These are phyloP conservation scores for Leccinum subtestaceum DNA, from an alignment of 768 basidiomycete genomes.

Conservation along the genomic window DNA sequence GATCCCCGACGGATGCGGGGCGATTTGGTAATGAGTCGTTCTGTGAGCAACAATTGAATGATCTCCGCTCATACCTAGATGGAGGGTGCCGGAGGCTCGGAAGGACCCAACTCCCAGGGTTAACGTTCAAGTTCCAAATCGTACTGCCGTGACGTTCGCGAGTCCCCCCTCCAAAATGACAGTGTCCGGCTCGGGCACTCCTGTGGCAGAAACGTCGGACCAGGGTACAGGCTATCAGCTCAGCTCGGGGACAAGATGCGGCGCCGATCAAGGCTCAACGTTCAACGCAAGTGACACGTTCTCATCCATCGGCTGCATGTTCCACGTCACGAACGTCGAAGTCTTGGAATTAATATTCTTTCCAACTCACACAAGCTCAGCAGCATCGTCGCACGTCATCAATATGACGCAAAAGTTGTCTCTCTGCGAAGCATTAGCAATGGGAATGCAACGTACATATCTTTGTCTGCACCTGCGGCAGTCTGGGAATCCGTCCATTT, in stretches of 20 bases:
- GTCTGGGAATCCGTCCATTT: neutral
- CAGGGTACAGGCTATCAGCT: neutral
- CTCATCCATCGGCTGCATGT: neutral
- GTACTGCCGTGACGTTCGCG: neutral
- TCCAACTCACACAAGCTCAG: neutral
- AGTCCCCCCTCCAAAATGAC: neutral
- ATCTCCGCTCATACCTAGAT: neutral
- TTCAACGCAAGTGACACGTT: neutral
- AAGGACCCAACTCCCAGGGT: neutral
- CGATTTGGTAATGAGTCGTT: neutral
- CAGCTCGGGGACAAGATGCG: neutral
- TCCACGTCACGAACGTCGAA: neutral
- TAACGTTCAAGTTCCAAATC: neutral
- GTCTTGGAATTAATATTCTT: neutral
- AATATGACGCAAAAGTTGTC: neutral
- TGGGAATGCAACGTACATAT: neutral
- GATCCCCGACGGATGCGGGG: conserved; percentile 1
- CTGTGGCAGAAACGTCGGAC: neutral
- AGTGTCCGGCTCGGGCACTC: neutral
- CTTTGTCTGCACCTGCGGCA: neutral
- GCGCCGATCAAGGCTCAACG: neutral
- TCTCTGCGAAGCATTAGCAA: neutral
- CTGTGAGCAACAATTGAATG: neutral
- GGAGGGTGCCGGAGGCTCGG: neutral
- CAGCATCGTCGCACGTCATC: neutral